Percentiles rank a stretch among this genome's conserved stretches.
Evolutionary conservation across 331 rosid genomes (phyloP).

Genomic region (Saraca asoca): DNA sequence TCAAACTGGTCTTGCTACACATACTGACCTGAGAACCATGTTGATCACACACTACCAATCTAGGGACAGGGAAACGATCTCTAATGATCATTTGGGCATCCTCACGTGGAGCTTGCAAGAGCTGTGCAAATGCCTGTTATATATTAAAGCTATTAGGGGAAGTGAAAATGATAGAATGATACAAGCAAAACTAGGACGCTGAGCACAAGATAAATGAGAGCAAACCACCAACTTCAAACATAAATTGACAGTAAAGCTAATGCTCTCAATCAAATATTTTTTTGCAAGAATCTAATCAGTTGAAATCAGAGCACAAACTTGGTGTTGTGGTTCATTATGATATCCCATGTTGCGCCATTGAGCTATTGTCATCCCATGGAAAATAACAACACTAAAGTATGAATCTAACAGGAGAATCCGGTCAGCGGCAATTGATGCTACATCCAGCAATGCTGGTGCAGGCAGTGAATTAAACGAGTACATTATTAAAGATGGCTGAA

Average conservation of each 20-base stretch:
- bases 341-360: slow-evolving; percentile 99
- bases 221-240: slow-evolving; percentile 16
- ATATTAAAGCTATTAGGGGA: slow-evolving; percentile 17
- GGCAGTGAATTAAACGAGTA: slow-evolving; percentile 91
- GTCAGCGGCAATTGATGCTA: slow-evolving; percentile 88
- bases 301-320: slow-evolving; percentile 47
- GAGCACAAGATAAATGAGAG: no score
- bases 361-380: slow-evolving; percentile 98
- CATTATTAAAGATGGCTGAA: slow-evolving; percentile 86
- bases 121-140: slow-evolving; percentile 79
- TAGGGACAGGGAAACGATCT: slow-evolving; percentile 95
- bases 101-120: slow-evolving; percentile 76
- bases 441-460: slow-evolving; percentile 88
- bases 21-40: slow-evolving; percentile 95
- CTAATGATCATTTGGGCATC: slow-evolving; percentile 69
- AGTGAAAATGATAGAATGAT: neutral
- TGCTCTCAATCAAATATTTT: neutral
- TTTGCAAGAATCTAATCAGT: neutral
- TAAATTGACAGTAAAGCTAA: slow-evolving; percentile 12
- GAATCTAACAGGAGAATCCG: slow-evolving; percentile 90
- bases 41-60: slow-evolving; percentile 96
- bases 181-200: neutral
- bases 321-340: slow-evolving; percentile 84
- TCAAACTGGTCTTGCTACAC: slow-evolving; percentile 17
- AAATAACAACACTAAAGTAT: slow-evolving; percentile 89